Percentiles rank a stretch among this genome's conserved stretches.
Evolutionary conservation across 176 grass and related monocot species (phyloP).

Genomic region (Elaeis guineensis): DNA sequence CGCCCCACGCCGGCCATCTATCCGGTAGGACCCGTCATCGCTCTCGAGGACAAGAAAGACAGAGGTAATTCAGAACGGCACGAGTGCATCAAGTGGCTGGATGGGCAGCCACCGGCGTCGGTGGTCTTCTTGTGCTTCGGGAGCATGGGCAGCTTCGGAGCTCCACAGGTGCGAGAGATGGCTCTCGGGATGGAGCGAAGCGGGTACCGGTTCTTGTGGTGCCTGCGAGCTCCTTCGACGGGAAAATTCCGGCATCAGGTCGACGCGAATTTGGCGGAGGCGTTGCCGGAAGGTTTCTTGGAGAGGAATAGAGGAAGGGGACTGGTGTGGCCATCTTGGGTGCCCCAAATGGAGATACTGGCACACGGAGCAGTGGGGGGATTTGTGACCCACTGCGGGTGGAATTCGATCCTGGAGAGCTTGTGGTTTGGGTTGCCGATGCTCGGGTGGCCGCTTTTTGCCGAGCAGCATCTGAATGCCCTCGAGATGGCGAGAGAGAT

Average conservation of each 20-base stretch:
- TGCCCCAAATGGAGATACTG: no score
- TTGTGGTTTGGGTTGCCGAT: neutral
- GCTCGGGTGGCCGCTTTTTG: neutral
- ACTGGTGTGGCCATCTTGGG: neutral
- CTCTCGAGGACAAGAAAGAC: conserved; percentile 7
- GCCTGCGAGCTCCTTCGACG: conserved; percentile 6
- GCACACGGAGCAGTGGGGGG: no score
- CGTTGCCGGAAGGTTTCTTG: conserved; percentile 14
- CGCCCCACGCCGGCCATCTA: conserved; percentile 34
- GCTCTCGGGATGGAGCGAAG: conserved; percentile 38
- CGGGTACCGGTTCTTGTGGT: conserved; percentile 56
- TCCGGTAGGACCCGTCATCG: conserved; percentile 43
- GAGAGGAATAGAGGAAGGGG: neutral
- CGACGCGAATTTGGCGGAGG: no score
- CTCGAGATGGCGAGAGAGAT: neutral
- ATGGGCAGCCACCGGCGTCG: conserved; percentile 36
- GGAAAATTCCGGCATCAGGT: conserved; percentile 14
- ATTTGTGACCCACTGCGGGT: no score
- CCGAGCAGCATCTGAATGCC: conserved; percentile 1
- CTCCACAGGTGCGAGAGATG: conserved; percentile 44
- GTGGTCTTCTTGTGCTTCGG: conserved; percentile 72
- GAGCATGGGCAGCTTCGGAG: conserved; percentile 52
- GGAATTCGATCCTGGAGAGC: neutral
- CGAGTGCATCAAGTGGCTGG: conserved; percentile 51
- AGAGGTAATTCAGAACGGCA: conserved; percentile 9